These are phyloP conservation scores for Boletus huronensis DNA, from an alignment of 768 basidiomycete species.

Conservation along the genomic window DNA sequence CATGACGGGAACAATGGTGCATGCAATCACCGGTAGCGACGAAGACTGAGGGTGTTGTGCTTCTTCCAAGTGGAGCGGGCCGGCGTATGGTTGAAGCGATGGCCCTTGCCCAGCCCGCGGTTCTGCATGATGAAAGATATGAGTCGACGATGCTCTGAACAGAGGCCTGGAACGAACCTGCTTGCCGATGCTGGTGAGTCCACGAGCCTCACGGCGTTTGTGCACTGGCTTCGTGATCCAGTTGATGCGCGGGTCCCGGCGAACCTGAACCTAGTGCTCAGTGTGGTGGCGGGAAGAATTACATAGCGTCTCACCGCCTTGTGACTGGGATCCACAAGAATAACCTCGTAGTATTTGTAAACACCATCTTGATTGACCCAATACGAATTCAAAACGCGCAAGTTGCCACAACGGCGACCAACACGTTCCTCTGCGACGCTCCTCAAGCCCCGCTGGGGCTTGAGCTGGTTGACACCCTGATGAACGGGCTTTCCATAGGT, in stretches of 20 bases:
- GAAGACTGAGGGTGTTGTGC: slow-evolving; percentile 95
- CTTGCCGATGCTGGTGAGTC: slow-evolving; percentile 95
- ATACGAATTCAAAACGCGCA: slow-evolving; percentile 97
- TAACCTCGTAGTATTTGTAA: slow-evolving; percentile 99
- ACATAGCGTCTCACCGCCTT: slow-evolving; percentile 66
- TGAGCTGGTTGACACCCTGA: slow-evolving; percentile 99
- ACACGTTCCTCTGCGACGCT: slow-evolving; percentile 98
- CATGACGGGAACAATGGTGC: neutral
- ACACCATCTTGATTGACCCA: slow-evolving; percentile 99
- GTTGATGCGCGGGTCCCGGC: slow-evolving; percentile 96
- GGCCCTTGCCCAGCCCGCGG: slow-evolving; percentile 95
- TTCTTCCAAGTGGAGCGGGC: slow-evolving; percentile 92
- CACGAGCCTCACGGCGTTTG: slow-evolving; percentile 97
- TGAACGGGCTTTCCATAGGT: slow-evolving; percentile 99
- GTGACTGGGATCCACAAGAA: slow-evolving; percentile 93
- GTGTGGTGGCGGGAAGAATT: neutral
- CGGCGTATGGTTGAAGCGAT: slow-evolving; percentile 90
- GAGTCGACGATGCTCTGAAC: neutral
- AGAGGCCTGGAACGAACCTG: slow-evolving; percentile 50
- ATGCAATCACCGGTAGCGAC: slow-evolving; percentile 69
- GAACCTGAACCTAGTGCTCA: slow-evolving; percentile 54
- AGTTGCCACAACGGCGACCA: slow-evolving; percentile 91
- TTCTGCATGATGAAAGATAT: slow-evolving; percentile 50
- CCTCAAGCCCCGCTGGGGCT: slow-evolving; percentile 91
- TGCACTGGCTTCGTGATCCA: slow-evolving; percentile 99